These are phyloP conservation scores for Arachis hypogaea DNA, from an alignment of 306 rosid genomes.

Conservation along the genomic window DNA sequence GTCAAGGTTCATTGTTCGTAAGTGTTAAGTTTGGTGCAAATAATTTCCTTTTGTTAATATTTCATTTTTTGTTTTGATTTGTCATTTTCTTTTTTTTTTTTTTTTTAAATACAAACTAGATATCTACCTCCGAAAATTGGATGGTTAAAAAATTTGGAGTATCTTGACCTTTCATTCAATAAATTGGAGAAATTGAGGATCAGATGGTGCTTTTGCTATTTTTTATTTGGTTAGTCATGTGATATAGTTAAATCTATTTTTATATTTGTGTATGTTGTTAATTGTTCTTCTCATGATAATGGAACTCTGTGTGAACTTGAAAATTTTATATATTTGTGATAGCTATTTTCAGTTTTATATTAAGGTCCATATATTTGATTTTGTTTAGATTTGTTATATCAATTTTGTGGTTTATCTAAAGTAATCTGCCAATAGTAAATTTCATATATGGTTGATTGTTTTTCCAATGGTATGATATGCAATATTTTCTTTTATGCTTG, in stretches of 20 bases:
- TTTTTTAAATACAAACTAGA: slow-evolving; percentile 48
- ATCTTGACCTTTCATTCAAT: slow-evolving; percentile 92
- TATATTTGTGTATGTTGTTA: slow-evolving; percentile 1
- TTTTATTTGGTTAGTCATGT: slow-evolving; percentile 16
- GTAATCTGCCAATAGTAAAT: neutral
- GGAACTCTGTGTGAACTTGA: slow-evolving; percentile 18
- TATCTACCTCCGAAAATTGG: slow-evolving; percentile 96
- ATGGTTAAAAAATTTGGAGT: slow-evolving; percentile 80
- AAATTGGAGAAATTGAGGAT: slow-evolving; percentile 60
- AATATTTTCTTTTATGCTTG: slow-evolving; percentile 34
- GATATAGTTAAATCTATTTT: neutral
- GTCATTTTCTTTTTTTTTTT: slow-evolving; percentile 10
- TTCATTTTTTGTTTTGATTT: slow-evolving; percentile 31
- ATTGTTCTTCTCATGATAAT: neutral
- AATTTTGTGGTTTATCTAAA: slow-evolving; percentile 20
- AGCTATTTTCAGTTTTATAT: neutral
- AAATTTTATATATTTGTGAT: neutral
- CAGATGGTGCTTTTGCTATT: slow-evolving; percentile 8
- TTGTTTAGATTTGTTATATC: slow-evolving; percentile 11
- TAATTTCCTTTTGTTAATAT: neutral
- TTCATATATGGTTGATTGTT: slow-evolving; percentile 23
- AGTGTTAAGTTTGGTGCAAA: slow-evolving; percentile 1
- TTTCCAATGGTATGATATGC: slow-evolving; percentile 26
- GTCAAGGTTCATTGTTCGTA: neutral
- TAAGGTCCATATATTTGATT: neutral